phyloP scores from a whole-genome alignment of 176 grass and related monocot species.

The Aegilops sharonensis region DNA sequence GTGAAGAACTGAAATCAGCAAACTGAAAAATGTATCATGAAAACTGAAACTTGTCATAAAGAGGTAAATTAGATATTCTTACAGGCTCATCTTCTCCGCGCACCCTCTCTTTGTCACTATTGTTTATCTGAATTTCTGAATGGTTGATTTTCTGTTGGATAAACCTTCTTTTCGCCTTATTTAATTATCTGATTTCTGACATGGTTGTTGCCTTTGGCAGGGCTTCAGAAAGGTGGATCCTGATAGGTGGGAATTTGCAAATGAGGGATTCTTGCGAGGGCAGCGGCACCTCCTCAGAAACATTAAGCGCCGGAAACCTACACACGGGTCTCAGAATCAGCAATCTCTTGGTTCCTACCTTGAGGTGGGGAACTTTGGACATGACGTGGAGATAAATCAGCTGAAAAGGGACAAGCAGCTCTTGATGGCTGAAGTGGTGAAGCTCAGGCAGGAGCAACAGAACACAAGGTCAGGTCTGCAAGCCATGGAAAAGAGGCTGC shows the following conservation, averaged over 20 bases:
- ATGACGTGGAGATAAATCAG: conserved; percentile 67
- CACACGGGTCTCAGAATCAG: conserved; percentile 41
- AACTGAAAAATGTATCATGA: conserved; percentile 31
- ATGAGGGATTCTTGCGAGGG: conserved; percentile 83
- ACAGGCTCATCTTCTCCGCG: neutral
- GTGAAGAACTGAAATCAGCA: conserved; percentile 27
- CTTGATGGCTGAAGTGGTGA: conserved; percentile 78
- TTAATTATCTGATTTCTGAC: conserved; percentile 23
- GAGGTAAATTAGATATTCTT: conserved; percentile 50
- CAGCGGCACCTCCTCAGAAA: conserved; percentile 80
- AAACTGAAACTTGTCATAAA: conserved; percentile 34
- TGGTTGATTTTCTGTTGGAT: neutral
- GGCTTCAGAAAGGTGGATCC: conserved; percentile 97
- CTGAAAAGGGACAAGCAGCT: conserved; percentile 83
- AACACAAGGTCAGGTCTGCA: conserved; percentile 65
- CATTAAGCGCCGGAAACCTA: conserved; percentile 79
- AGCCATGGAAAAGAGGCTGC: conserved; percentile 79
- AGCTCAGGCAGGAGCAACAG: conserved; percentile 94
- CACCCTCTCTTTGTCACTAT: neutral
- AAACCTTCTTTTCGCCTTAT: neutral
- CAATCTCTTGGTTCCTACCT: conserved; percentile 74
- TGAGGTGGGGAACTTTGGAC: conserved; percentile 81
- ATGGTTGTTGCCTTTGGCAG: conserved; percentile 41
- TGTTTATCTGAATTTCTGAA: neutral
- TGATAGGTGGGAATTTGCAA: conserved; percentile 97